Conservation (phyloP, 2,329 filamentous ascomycete species). For the Gliomastix tumulicola region DNA sequence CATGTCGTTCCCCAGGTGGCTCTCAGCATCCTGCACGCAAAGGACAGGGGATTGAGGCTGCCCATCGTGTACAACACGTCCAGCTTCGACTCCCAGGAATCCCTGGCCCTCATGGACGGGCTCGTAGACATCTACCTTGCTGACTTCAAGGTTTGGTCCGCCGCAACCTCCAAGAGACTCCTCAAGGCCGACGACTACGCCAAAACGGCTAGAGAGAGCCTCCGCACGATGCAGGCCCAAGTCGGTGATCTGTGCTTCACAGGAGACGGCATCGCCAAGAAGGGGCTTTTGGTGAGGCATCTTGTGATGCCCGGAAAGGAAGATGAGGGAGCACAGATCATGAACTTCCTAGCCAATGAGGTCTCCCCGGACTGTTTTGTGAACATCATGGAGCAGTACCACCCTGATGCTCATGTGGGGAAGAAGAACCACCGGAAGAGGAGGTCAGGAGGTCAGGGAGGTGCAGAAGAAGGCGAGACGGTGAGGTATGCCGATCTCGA, state of each 20-base stretch:
- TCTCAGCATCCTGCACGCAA: slow-evolving; percentile 66
- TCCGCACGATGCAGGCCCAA: slow-evolving; percentile 73
- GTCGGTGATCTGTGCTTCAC: slow-evolving; percentile 82
- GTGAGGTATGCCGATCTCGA: slow-evolving; percentile 74
- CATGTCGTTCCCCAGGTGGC: slow-evolving; percentile 82
- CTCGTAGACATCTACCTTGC: slow-evolving; percentile 83
- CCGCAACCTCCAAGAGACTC: slow-evolving; percentile 58
- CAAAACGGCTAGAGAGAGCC: slow-evolving; percentile 64
- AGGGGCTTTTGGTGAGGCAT: slow-evolving; percentile 68
- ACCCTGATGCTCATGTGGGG: slow-evolving; percentile 73
- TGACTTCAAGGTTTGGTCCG: slow-evolving; percentile 78
- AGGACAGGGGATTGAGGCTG: slow-evolving; percentile 59
- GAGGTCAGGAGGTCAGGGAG: slow-evolving; percentile 6
- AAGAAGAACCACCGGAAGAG: slow-evolving; percentile 41
- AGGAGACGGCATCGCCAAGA: slow-evolving; percentile 71
- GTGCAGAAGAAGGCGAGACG: slow-evolving; percentile 25
- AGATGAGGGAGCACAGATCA: slow-evolving; percentile 65
- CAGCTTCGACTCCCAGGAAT: slow-evolving; percentile 69
- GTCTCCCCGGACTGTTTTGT: slow-evolving; percentile 72
- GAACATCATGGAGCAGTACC: slow-evolving; percentile 87
- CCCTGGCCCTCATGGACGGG: slow-evolving; percentile 66
- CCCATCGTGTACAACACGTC: slow-evolving; percentile 84
- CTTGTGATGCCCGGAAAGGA: slow-evolving; percentile 80
- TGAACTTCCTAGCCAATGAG: slow-evolving; percentile 67
- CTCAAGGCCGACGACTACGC: slow-evolving; percentile 76